phyloP scores from a whole-genome alignment of 1,139 yeast genomes.

The Yamadazyma oceani region DNA sequence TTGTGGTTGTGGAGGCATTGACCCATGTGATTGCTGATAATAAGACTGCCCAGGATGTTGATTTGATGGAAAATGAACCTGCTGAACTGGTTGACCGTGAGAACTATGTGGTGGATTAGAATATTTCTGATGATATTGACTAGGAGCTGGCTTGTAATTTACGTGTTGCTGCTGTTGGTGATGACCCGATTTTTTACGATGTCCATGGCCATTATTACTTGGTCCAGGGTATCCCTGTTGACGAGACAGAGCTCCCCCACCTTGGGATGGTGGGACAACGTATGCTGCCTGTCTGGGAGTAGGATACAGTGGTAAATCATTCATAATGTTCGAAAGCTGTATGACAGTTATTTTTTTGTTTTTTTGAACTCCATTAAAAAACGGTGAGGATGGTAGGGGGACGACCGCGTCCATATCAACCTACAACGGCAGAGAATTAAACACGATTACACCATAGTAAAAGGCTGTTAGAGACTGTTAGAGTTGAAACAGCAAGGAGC shows the following conservation, averaged over 20 bases:
- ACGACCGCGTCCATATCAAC: too few species aligned
- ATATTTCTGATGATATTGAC: conserved; percentile 2
- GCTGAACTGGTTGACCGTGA: conserved; percentile 10
- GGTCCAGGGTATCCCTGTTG: not conserved
- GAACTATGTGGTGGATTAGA: conserved; percentile 5
- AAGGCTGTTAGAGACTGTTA: too few species aligned
- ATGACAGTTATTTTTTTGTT: too few species aligned
- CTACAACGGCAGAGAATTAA: too few species aligned
- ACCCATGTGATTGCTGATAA: conserved; percentile 4
- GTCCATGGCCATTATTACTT: not conserved
- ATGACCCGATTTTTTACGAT: conserved; percentile 6
- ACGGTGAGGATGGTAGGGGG: too few species aligned
- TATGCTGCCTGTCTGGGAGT: conserved; percentile 50
- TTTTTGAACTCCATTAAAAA: too few species aligned
- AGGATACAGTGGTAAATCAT: conserved; percentile 49
- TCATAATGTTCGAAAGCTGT: conserved; percentile 17
- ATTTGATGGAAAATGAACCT: conserved; percentile 10
- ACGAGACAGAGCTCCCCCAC: conserved; percentile 1
- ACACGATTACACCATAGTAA: too few species aligned
- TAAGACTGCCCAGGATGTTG: conserved; percentile 16
- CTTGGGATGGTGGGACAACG: conserved; percentile 20
- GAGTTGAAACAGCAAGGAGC: too few species aligned
- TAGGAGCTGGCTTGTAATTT: conserved; percentile 14
- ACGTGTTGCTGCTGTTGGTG: conserved; percentile 7
- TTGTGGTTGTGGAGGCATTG: conserved; percentile 15